These are phyloP conservation scores for Entomortierella chlamydospora DNA, from an alignment of 192 early-diverging fungal genomes.

Conservation along the genomic window DNA sequence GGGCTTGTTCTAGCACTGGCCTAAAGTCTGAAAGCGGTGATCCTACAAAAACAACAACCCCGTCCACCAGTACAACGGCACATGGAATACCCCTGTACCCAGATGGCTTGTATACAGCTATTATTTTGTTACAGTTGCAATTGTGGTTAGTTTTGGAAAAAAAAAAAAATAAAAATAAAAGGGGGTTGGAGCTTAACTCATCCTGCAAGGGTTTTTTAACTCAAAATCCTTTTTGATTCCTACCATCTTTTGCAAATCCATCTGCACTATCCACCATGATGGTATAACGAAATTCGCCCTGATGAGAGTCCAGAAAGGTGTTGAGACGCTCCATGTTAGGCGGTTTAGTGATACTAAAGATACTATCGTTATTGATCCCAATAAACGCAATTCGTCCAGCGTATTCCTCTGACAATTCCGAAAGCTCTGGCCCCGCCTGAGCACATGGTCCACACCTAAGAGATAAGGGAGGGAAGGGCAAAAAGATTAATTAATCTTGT, in stretches of 20 bases:
- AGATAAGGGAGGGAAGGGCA: neutral
- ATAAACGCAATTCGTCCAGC: constrained; percentile 36
- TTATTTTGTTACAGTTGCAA: neutral
- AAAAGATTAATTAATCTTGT: neutral
- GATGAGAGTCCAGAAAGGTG: constrained; percentile 32
- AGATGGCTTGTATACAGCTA: constrained; percentile 42
- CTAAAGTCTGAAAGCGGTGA: constrained; percentile 27
- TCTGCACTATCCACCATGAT: constrained; percentile 42
- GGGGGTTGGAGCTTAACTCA: no score
- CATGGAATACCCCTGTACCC: constrained; percentile 48
- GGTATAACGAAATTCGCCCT: constrained; percentile 40
- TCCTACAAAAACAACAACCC: constrained; percentile 35
- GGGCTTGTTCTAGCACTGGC: constrained; percentile 21
- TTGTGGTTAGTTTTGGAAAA: neutral
- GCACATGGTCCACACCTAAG: constrained; percentile 51
- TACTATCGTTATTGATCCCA: constrained; percentile 51
- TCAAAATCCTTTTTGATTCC: neutral
- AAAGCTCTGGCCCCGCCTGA: constrained; percentile 38
- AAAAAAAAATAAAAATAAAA: constrained; percentile 7
- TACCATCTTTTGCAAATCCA: constrained; percentile 52
- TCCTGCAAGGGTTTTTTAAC: no score
- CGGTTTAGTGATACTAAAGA: constrained; percentile 38
- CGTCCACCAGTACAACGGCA: constrained; percentile 30
- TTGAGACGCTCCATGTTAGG: constrained; percentile 30
- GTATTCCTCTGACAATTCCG: constrained; percentile 47